phyloP scores from a whole-genome alignment of 192 early-diverging fungal genomes.

The Coemansia sp. region DNA sequence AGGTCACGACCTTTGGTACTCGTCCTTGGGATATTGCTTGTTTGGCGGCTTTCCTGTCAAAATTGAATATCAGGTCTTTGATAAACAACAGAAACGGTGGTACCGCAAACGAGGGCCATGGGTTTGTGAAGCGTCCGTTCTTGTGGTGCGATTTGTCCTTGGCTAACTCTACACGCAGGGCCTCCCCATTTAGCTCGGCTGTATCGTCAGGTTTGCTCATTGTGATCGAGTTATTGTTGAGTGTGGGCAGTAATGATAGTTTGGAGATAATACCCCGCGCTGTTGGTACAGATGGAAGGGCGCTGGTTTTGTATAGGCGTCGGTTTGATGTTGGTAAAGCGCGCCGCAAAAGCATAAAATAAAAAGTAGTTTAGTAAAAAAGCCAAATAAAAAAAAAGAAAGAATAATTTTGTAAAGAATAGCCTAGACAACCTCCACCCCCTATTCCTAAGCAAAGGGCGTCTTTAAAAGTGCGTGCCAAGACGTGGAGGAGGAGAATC shows the following conservation, averaged over 20 bases:
- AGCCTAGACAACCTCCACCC: too few species aligned
- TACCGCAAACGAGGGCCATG: conserved; percentile 61
- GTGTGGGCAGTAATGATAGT: not conserved
- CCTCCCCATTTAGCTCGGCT: not conserved
- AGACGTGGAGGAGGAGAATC: not conserved
- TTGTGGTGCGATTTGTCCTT: conserved; percentile 53
- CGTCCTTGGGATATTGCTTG: conserved; percentile 34
- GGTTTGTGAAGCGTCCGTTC: conserved; percentile 67
- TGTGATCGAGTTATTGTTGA: not conserved
- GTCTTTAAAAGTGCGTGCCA: not conserved
- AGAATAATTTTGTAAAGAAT: not conserved
- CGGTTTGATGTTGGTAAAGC: not conserved
- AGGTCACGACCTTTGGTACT: conserved; percentile 26
- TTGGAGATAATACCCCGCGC: not conserved
- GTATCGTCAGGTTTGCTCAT: not conserved
- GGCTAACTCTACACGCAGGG: not conserved
- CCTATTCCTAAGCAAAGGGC: not conserved
- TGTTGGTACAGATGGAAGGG: not conserved
- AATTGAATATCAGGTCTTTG: conserved; percentile 17
- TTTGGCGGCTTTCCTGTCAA: conserved; percentile 11
- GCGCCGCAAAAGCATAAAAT: not conserved
- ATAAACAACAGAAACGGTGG: not conserved
- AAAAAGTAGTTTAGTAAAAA: not conserved
- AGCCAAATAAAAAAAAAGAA: not conserved
- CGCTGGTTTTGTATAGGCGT: not conserved